Base-by-base conservation (phyloP, 164 flowering plant genomes). In the Paratinospora sagittata region DNA sequence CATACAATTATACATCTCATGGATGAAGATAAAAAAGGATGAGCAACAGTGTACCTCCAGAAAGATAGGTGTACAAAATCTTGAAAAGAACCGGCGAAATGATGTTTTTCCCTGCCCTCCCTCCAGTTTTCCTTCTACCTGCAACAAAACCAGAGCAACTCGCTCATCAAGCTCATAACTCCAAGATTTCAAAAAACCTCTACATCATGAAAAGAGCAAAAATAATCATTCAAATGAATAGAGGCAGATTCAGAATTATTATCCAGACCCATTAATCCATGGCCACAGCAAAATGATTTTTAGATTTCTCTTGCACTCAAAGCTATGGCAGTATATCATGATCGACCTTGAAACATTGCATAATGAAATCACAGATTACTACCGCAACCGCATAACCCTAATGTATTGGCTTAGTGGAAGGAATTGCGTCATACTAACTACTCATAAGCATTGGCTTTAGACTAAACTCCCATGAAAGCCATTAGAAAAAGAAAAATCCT, bases 101-200 rank as follows among this genome's bases (percentile, higher is more conserved):
- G 80, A 8, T 67, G 98, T 81, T 82, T 96, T 96, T 66, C 92
- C 95, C 81, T 96, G 99, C 52, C 92, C 96, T 26, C 78, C 14
- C 78, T 96, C 99, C 65, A 96, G 91, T 75, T 96, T 96, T 83
- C 93, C 99, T 77, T 96, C 98, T 24, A 91, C 99, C 99, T 96
- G 72, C 55, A 72, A 52, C 58, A 52, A 52, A 52, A 14, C 58
- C 58, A 52, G 58, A 52, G 9, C 16, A 52, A 64, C 30, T 68
- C 45, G 43, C 3, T 30, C 64, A 58, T 13, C 7, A 58, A 13
- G 21, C 58, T 52, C 7, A 16, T 7, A 39, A 39, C 43, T 39
- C 43, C 43, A 39, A 39, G 43, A 39, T 39, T 39, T 39, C 10
- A 39, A n/a, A 39, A 39, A 7, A 7, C 43, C 7, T 39, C 43